Evolutionary conservation across 352 stramenopile species (phyloP).

Genomic region (Pythium sukuiense): DNA sequence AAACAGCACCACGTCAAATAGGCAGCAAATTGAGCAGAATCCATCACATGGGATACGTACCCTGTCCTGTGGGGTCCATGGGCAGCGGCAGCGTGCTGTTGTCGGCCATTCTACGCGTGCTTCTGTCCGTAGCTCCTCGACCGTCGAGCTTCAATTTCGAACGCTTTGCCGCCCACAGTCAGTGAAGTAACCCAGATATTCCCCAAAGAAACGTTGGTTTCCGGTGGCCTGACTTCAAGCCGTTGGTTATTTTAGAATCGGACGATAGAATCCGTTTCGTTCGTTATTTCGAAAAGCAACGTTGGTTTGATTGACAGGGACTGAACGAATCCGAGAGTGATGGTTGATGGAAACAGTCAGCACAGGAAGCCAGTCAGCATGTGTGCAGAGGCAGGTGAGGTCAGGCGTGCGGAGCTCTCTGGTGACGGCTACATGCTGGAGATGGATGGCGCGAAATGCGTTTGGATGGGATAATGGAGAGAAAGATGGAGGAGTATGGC

Average conservation of each 20-base stretch:
- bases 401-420: neutral
- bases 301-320: neutral
- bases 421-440: conserved; percentile 4
- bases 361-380: conserved; percentile 10
- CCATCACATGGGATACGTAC: neutral
- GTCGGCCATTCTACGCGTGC: conserved; percentile 20
- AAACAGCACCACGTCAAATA: neutral
- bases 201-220: conserved; percentile 7
- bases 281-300: neutral
- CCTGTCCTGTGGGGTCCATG: conserved; percentile 15
- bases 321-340: neutral
- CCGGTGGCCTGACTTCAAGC: neutral
- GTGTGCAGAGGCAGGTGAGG: conserved; percentile 8
- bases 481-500: neutral
- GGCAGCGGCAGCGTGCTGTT: conserved; percentile 19
- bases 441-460: neutral
- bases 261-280: neutral
- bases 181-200: conserved; percentile 1
- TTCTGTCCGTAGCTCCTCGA: neutral
- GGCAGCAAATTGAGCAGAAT: neutral
- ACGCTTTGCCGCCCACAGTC: conserved; percentile 9
- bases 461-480: neutral
- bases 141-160: conserved; percentile 28
- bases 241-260: conserved; percentile 5
- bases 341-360: neutral